Percentiles rank a stretch among this genome's conserved stretches.
Evolutionary conservation across 2,329 filamentous ascomycete species (phyloP).

Genomic region (Xylariales sp.): DNA sequence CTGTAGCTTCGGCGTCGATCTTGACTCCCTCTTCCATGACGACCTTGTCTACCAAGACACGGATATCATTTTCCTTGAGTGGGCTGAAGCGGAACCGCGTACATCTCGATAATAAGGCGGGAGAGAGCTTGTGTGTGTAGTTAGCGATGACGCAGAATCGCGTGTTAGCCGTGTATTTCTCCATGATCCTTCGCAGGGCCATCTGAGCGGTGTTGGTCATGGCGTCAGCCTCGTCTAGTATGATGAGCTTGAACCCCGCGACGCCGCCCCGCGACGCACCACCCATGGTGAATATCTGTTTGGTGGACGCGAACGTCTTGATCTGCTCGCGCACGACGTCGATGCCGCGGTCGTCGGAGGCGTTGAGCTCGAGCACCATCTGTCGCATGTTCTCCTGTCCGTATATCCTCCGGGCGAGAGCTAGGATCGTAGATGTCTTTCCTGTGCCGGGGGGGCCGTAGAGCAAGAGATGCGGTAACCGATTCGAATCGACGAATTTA

Average conservation of each 20-base stretch:
- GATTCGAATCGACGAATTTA: constrained; percentile 94
- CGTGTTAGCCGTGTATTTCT: constrained; percentile 98
- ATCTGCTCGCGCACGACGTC: constrained; percentile 99
- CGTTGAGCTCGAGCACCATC: constrained; percentile 98
- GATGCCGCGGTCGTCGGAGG: constrained; percentile 96
- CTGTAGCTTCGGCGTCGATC: constrained; percentile 82
- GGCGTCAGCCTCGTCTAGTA: constrained; percentile 98
- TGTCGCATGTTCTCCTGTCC: constrained; percentile 92
- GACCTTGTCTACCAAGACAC: constrained; percentile 86
- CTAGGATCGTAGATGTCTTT: constrained; percentile 96
- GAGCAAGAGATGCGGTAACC: constrained; percentile 92
- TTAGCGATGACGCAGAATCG: constrained; percentile 99
- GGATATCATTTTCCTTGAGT: constrained; percentile 87
- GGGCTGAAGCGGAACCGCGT: constrained; percentile 96
- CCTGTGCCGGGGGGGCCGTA: constrained; percentile 97
- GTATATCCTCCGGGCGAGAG: constrained; percentile 92
- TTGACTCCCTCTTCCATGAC: constrained; percentile 87
- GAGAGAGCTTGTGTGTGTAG: constrained; percentile 97
- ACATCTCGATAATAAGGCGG: constrained; percentile 90
- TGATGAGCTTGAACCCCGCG: constrained; percentile 92
- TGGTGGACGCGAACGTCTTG: constrained; percentile 98
- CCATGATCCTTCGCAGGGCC: constrained; percentile 96
- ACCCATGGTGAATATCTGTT: constrained; percentile 89
- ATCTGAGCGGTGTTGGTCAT: constrained; percentile 99
- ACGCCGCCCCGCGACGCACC: constrained; percentile 64